These are phyloP conservation scores for Pyrenophora graminea DNA, from an alignment of 2,329 filamentous ascomycete genomes.

Conservation along the genomic window DNA sequence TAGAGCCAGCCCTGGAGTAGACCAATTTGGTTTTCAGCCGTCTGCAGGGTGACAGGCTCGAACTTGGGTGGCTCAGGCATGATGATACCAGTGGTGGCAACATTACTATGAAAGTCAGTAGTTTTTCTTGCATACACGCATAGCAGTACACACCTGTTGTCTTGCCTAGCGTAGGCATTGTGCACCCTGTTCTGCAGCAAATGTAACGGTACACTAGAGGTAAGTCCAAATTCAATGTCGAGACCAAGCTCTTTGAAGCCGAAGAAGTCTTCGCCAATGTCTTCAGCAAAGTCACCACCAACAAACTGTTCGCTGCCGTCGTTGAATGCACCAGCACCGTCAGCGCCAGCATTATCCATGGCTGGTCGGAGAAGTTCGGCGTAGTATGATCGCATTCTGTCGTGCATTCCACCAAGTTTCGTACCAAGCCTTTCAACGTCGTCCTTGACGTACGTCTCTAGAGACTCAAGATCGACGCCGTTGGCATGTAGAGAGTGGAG, in stretches of 20 bases:
- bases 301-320: slow-evolving; percentile 97
- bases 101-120: slow-evolving; percentile 54
- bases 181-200: slow-evolving; percentile 89
- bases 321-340: slow-evolving; percentile 89
- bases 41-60: slow-evolving; percentile 78
- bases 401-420: slow-evolving; percentile 83
- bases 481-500: slow-evolving; percentile 84
- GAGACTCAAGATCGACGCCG: slow-evolving; percentile 76
- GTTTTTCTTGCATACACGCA: neutral
- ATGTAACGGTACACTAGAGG: slow-evolving; percentile 89
- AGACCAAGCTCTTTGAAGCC: slow-evolving; percentile 95
- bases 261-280: slow-evolving; percentile 98
- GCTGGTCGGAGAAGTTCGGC: slow-evolving; percentile 92
- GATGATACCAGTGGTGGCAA: slow-evolving; percentile 62
- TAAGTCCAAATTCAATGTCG: slow-evolving; percentile 86
- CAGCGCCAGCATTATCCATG: slow-evolving; percentile 73
- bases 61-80: slow-evolving; percentile 71
- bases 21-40: slow-evolving; percentile 78
- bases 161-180: slow-evolving; percentile 80
- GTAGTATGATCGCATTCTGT: slow-evolving; percentile 90
- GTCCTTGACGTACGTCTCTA: slow-evolving; percentile 88
- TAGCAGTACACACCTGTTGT: slow-evolving; percentile 56
- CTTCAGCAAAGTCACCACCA: slow-evolving; percentile 94
- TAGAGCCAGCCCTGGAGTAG: slow-evolving; percentile 91
- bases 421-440: slow-evolving; percentile 84